Percentiles rank a stretch among this genome's conserved stretches.
Conservation (phyloP, 192 early-diverging fungal genomes). For the Umbelopsis ramanniana region DNA sequence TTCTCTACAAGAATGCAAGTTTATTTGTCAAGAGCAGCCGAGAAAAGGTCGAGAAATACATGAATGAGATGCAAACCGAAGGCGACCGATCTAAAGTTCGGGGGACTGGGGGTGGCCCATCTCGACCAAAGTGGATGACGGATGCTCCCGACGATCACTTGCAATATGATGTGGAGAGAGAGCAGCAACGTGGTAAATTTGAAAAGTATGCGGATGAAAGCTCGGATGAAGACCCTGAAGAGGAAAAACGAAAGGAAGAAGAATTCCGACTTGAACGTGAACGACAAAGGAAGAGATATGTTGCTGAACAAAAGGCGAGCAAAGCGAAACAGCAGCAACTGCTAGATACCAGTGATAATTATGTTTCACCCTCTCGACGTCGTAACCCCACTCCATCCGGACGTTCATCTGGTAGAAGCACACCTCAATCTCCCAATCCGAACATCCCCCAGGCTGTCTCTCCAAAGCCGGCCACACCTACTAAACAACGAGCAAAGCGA, state of each 20-base stretch:
- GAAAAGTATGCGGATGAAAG: conserved; percentile 12
- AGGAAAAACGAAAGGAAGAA: conserved; percentile 7
- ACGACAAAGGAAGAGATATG: conserved; percentile 7
- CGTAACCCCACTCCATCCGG: conserved; percentile 9
- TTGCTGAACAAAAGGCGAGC: conserved; percentile 19
- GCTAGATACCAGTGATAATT: conserved; percentile 37
- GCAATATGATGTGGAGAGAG: conserved; percentile 19
- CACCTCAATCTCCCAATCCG: conserved; percentile 11
- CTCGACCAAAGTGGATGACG: conserved; percentile 44
- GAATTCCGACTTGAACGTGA: conserved; percentile 27
- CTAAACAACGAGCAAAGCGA: conserved; percentile 37
- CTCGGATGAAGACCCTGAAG: conserved; percentile 20
- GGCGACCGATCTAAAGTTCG: conserved; percentile 30
- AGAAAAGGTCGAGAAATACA: conserved; percentile 62
- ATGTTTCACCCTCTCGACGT: conserved; percentile 46
- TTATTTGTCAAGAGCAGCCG: conserved; percentile 62
- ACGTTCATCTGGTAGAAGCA: conserved; percentile 11
- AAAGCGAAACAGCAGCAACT: conserved; percentile 26
- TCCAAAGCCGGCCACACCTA: conserved; percentile 34
- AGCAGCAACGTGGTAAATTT: neutral
- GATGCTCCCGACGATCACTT: conserved; percentile 26
- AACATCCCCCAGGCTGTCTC: neutral
- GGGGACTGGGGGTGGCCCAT: conserved; percentile 33
- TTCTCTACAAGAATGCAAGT: conserved; percentile 71
- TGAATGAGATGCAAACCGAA: conserved; percentile 60